Base-by-base conservation (phyloP, 495 filamentous ascomycete genomes). In the Xylaria intraflava region DNA sequence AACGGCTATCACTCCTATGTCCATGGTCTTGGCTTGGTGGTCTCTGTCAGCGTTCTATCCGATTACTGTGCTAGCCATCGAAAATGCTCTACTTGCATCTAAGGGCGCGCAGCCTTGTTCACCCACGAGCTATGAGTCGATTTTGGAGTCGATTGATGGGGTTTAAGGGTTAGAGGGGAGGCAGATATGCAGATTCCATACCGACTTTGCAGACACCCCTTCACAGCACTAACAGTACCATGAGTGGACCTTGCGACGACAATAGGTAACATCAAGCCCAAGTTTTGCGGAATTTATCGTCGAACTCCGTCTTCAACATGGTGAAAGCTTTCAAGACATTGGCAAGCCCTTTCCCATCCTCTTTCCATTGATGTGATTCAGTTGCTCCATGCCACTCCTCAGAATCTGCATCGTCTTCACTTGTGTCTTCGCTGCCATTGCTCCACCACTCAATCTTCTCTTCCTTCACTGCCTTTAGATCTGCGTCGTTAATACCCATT, bases 221-320 rank as follows among this genome's bases (percentile, higher is more conserved):
- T n/a, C n/a, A n/a, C n/a, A n/a, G n/a, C 31, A 12, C 31, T 12
- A 12, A 12, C 31, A 35, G 31, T 3, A 10, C 10, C 12, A 12
- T 14, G 31, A 12, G 12, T 14, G 12, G 31, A 35, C 3, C n/a
- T 8, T 35, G 4, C 12, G 10, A 6, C 10, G 14, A 8, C 31
- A n/a, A n/a, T n/a, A 38, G 16, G 22, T 14, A 30, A 14, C 4
- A 48, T 51, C 45, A 77, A 47, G 74, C 72, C 64, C 65, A 82
- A 33, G 83, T 86, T 40, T 72, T 77, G 53, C 53, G 75, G 68
- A 89, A 88, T 67, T 85, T 87, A 27, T 65, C 65, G 58, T 88
- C 78, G 63, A 89, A 89, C 57, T 82, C 79, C 26, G 49, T 56
- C 56, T 74, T 76, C 56, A 89, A 62, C 67, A 69, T 65, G 42